Evolutionary conservation across 1,139 yeast genomes (phyloP), one percentile per base, ranked within the genome.

Genomic region (Zygoascus meyerae): DNA sequence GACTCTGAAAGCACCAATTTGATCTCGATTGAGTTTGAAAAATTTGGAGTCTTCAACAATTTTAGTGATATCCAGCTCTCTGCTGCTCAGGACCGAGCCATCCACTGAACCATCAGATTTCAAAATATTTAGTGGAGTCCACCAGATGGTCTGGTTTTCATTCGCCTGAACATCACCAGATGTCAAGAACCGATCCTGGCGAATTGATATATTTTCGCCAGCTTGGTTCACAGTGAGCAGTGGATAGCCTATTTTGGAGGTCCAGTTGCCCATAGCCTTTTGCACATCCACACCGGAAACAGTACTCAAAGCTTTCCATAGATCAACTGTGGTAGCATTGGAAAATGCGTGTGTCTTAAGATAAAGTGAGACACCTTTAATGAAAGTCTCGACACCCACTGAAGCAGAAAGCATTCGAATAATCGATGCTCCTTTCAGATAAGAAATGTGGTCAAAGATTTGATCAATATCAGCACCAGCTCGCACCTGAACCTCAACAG

Each of bases 401-500:
- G 81, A 79, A 57, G 77, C 76, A 31, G 94, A 80, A 55, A 85
- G 71, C 92, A 86, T 87, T 59, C 83, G 74, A 57, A 86, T 77
- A 41, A 84, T 77, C 44, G 89, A 80, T 12, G 92, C 82, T 54
- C 95, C 95, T 69, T 86, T 86, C 52, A 81, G 72, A 66, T 86
- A 86, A 15, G 95, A 84, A 54, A 86, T 86, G 46, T 85, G 85
- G 63, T 86, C 95, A 62, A 86, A 86, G 49, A 86, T 83, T 69
- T 86, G 95, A 63, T 85, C 85, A 59, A 86, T 84, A 63, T 86
- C 94, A 55, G 82, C 83, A 15, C 94, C 92, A 57, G 80, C 78
- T 60, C 74, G 73, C 21, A 86, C 92, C 14, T 94, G 92, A 11
- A 86, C 95, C 64, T 86, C 90, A 51, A 86, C 83, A 15, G 95